Conservation (phyloP, 768 basidiomycete genomes). For the Artomyces pyxidatus region DNA sequence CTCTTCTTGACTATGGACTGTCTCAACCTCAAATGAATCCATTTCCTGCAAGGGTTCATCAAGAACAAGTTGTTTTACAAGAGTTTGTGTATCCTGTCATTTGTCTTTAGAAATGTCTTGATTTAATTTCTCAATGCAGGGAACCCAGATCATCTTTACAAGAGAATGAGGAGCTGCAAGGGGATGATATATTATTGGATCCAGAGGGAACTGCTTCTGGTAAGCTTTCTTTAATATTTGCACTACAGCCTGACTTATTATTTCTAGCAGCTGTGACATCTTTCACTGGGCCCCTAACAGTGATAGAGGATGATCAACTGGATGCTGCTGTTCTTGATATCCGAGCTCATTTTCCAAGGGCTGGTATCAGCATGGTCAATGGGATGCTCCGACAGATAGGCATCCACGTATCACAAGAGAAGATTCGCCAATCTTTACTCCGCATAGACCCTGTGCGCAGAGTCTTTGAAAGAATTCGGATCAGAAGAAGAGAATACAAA, state of each 20-base stretch:
- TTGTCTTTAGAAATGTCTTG: too few species aligned
- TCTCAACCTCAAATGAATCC: slow-evolving; percentile 7
- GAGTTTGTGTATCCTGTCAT: too few species aligned
- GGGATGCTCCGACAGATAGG: slow-evolving; percentile 11
- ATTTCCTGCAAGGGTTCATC: not conserved
- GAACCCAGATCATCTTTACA: too few species aligned
- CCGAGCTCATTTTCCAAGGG: slow-evolving; percentile 2
- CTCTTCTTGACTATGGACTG: slow-evolving; percentile 15
- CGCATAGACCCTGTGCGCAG: slow-evolving; percentile 12
- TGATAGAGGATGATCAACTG: slow-evolving; percentile 8
- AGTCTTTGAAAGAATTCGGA: slow-evolving; percentile 8
- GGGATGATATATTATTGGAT: not conserved
- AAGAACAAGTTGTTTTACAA: not conserved
- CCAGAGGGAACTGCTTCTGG: not conserved
- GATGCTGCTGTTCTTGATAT: slow-evolving; percentile 4
- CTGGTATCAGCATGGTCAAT: slow-evolving; percentile 15
- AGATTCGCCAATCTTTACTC: slow-evolving; percentile 5
- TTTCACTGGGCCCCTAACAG: slow-evolving; percentile 5
- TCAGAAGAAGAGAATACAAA: slow-evolving; percentile 11
- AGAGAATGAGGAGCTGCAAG: not conserved
- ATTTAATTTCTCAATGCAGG: too few species aligned
- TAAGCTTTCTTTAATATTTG: too few species aligned
- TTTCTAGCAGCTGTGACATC: not conserved
- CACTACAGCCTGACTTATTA: too few species aligned
- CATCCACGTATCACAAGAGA: not conserved